A percentile compares a stretch with the other conserved stretches of the same genome.
phyloP scores from a whole-genome alignment of 371 early-diverging fungal species.

The Zopfochytrium polystomum region DNA sequence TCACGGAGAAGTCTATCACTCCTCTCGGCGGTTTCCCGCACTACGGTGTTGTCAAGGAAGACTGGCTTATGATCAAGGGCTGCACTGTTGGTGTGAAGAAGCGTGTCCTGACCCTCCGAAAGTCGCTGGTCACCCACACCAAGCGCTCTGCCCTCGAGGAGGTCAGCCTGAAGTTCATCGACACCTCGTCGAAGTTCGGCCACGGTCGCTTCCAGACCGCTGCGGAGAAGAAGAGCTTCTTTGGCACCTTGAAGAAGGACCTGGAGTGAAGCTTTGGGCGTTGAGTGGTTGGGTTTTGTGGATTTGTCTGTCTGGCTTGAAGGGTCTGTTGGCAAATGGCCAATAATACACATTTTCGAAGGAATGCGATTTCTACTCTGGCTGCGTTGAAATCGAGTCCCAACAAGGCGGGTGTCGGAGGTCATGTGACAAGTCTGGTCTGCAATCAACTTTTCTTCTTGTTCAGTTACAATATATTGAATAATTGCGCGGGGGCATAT shows the following conservation, averaged over 20 bases:
- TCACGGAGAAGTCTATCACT: constrained; percentile 96
- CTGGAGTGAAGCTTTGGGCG: too few relatives aligned
- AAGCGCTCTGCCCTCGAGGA: constrained; percentile 95
- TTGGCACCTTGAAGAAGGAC: constrained; percentile 64
- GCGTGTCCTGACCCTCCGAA: constrained; percentile 98
- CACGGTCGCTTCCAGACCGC: constrained; percentile 99
- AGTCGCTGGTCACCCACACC: constrained; percentile 93
- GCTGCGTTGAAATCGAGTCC: too few relatives aligned
- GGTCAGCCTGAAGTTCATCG: constrained; percentile 96
- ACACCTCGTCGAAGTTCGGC: constrained; percentile 99
- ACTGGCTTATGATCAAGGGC: constrained; percentile 99
- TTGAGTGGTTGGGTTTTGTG: too few relatives aligned
- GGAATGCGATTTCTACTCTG: too few relatives aligned
- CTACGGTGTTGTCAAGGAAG: constrained; percentile 98
- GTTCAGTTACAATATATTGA: too few relatives aligned
- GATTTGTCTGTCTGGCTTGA: too few relatives aligned
- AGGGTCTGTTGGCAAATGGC: too few relatives aligned
- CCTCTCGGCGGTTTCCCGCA: constrained; percentile 99
- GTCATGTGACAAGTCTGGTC: too few relatives aligned
- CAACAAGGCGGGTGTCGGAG: too few relatives aligned
- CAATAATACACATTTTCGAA: too few relatives aligned
- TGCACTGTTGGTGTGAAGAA: constrained; percentile 96
- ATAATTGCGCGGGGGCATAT: too few relatives aligned
- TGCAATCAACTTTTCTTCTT: too few relatives aligned
- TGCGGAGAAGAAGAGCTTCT: constrained; percentile 96